These are phyloP conservation scores for Juglanconis sp. DNA, from an alignment of 2,329 filamentous ascomycete genomes.

Conservation along the genomic window DNA sequence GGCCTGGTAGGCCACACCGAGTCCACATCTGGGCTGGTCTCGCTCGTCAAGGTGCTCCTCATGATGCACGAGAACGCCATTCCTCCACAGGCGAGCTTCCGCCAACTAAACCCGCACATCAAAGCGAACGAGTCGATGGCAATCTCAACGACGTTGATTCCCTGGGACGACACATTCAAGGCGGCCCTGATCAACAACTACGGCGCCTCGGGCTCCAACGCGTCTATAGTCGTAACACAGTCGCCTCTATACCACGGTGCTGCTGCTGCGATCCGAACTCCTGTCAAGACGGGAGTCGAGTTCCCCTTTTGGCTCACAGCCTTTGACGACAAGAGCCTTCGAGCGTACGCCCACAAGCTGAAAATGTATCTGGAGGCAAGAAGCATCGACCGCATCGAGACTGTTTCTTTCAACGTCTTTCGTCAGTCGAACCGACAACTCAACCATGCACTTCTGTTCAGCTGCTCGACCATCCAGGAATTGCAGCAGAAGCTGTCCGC, in stretches of 20 bases:
- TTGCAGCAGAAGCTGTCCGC: slow-evolving; percentile 13
- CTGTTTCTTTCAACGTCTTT: slow-evolving; percentile 31
- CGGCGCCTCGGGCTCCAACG: slow-evolving; percentile 32
- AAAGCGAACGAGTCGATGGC: slow-evolving; percentile 20
- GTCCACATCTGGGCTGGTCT: background rate
- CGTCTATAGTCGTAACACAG: slow-evolving; percentile 22
- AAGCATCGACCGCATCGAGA: too few species aligned
- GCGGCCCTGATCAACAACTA: slow-evolving; percentile 34
- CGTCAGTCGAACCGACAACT: slow-evolving; percentile 28
- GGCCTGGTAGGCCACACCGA: slow-evolving; percentile 4
- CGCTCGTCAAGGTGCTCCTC: slow-evolving; percentile 31
- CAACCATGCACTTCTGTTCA: slow-evolving; percentile 24
- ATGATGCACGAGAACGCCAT: slow-evolving; percentile 26
- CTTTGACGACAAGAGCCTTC: background rate
- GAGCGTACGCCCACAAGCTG: background rate
- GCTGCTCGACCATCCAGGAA: slow-evolving; percentile 24
- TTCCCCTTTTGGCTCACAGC: slow-evolving; percentile 2
- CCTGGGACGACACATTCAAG: slow-evolving; percentile 22
- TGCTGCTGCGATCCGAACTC: too few species aligned
- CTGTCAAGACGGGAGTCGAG: too few species aligned
- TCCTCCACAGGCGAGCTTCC: slow-evolving; percentile 32
- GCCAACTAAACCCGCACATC: slow-evolving; percentile 17
- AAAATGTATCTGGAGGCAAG: background rate
- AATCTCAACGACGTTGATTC: slow-evolving; percentile 15
- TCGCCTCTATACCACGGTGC: background rate